Evolutionary conservation across 2,329 filamentous ascomycete species (phyloP).

Genomic region (Lasiodiplodia gonubiensis): DNA sequence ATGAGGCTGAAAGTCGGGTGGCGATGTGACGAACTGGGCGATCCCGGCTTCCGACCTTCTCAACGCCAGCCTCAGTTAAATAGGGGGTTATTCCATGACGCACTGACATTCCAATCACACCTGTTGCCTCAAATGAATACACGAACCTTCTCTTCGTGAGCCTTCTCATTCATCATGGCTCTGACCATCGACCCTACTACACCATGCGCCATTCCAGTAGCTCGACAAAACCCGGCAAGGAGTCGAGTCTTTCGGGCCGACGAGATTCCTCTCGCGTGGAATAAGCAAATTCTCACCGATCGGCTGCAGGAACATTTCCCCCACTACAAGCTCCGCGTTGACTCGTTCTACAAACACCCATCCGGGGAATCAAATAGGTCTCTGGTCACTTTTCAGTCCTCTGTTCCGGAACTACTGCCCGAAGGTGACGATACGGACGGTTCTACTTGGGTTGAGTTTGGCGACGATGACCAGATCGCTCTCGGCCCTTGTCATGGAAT

Average conservation of each 20-base stretch:
- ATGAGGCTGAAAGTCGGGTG: neutral
- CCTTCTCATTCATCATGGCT: neutral
- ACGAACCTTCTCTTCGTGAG: neutral
- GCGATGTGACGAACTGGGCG: neutral
- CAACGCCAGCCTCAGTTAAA: neutral
- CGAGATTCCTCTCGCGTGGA: neutral
- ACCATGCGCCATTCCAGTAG: too few relatives aligned
- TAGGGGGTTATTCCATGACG: neutral
- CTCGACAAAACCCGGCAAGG: too few relatives aligned
- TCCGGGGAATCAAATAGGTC: neutral
- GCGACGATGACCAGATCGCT: neutral
- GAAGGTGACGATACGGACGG: neutral
- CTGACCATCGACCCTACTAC: neutral
- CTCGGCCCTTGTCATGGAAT: neutral
- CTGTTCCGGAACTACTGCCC: neutral
- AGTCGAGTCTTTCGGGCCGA: conserved; percentile 5
- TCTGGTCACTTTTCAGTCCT: neutral
- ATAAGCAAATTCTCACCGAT: neutral
- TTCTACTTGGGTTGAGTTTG: neutral
- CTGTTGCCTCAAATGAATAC: neutral
- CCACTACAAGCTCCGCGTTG: neutral
- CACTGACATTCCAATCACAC: neutral
- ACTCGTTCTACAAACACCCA: conserved; percentile 4
- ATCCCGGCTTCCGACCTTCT: neutral
- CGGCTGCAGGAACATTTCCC: neutral